Base-by-base conservation (phyloP, 768 basidiomycete genomes). In the Hortiboletus campestris region DNA sequence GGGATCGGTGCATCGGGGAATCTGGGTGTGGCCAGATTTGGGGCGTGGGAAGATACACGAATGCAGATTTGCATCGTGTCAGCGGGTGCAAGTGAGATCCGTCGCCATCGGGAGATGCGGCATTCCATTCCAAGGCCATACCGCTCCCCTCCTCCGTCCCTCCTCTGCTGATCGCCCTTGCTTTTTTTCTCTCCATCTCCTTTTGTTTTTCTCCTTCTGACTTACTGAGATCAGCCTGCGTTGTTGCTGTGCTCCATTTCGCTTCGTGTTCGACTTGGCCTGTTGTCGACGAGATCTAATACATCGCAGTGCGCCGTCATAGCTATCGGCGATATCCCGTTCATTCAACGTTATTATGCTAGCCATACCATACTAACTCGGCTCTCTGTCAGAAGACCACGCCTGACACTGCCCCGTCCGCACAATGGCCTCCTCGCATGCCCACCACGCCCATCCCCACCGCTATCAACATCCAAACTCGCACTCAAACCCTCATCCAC, bases 21-120 rank as follows among this genome's bases (percentile, higher is more conserved):
- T 67, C 66, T 67, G 49, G 53, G 25, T 25, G 25, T n/a, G 25
- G 25, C 25, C 25, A 25, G 25, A 25, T 56, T 38, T 49, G 32
- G 59, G 17, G 11, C 67, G 66, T 69, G 66, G 49, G 66, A 69
- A 67, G 64, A 67, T 67, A 63, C 40, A 49, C 50, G 9, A 25
- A 31, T 25, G 53, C 56, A 69, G 67, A 67, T 69, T 69, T 69
- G 64, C 67, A 67, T 69, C 62, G 64, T 69, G 64, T 58, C 59
- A 63, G 51, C 64, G 67, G 59, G 60, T 59, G 57, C 62, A 67
- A 68, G 66, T 67, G 66, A 67, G 66, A 67, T 85, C 84, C 81
- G 80, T 74, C 74, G 77, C 70, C 82, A 85, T 85, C 84, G 85
- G 83, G 79, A 80, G 82, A 84, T 82, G 81, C 72, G 74, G 65